Base-by-base conservation (phyloP, 352 stramenopile genomes). In the Phytophthora sp. region DNA sequence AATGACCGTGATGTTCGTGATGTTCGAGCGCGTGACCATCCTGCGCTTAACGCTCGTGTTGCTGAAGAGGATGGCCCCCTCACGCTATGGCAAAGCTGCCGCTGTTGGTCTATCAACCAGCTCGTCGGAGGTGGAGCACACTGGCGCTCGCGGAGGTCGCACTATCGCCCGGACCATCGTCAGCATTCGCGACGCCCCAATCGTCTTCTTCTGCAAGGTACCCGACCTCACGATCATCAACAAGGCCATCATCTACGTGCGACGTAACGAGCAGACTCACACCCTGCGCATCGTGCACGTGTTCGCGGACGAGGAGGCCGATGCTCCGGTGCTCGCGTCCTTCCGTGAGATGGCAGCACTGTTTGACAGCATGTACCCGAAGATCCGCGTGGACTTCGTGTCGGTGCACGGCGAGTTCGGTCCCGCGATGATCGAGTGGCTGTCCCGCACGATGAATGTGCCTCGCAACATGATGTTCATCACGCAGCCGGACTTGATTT, bases 181-280 rank as follows among this genome's bases (percentile, higher is more conserved):
- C 27, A 73, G 86, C 50, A 91, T 94, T 74, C 87, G 88, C 66
- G 70, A 94, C 63, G 91, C 92, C 23, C 88, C 92, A 41, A 81
- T 98, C 17, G 97, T 98, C 63, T 92, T 92, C 79, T 98, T 97
- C 63, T 90, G 76, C 74, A 98, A 98, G 77, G 64, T 80, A 2
- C 77, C 91, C 28, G 92, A 98, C 69, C 75, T 98, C 30, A 94
- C 92, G 55, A 87, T 89, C 46, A 86, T 98, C 66, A 98, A 98
- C 79, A 98, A 98, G 75, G 92, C 92, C 8, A 95, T 98, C 52
- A 74, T 98, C 37, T 98, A 98, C 69, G 92, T 98, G 71, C 88
- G 88, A 48, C 87, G 89, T 54, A 98, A 98, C 77, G 86, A 95
- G 60, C 91, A 98, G 77, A 98, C 88, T 13, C 79, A 85, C 62